phyloP scores from a whole-genome alignment of 73 alveolate species.

The Paramecium biaurelia region DNA sequence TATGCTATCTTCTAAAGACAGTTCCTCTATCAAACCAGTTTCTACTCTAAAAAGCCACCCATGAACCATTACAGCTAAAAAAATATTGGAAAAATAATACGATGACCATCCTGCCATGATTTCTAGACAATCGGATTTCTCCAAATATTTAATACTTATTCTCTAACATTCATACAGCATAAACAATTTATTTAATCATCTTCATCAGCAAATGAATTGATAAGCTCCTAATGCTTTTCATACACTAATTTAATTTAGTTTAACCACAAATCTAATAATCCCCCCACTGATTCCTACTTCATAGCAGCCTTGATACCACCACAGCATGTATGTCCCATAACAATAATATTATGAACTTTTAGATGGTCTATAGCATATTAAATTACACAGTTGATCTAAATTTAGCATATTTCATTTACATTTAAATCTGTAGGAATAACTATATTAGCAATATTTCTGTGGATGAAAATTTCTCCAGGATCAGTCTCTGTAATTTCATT shows the following conservation, averaged over 20 bases:
- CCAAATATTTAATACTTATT: conserved; percentile 54
- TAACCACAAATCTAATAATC: conserved; percentile 53
- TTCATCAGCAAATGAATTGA: background rate
- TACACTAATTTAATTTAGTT: conserved; percentile 6
- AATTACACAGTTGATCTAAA: conserved; percentile 46
- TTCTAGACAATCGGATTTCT: conserved; percentile 48
- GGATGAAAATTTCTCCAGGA: conserved; percentile 64
- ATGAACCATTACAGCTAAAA: conserved; percentile 42
- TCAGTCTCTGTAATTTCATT: conserved; percentile 55
- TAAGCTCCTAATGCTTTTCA: conserved; percentile 44
- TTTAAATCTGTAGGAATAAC: conserved; percentile 64
- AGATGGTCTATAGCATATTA: conserved; percentile 57
- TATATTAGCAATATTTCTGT: conserved; percentile 60
- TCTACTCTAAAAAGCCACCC: conserved; percentile 56
- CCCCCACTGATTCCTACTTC: conserved; percentile 46
- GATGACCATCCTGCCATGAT: conserved; percentile 60
- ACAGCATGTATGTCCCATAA: conserved; percentile 59
- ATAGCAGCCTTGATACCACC: conserved; percentile 64
- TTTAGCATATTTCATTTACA: background rate
- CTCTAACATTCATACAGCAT: conserved; percentile 50
- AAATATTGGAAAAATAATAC: background rate
- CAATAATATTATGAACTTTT: conserved; percentile 43
- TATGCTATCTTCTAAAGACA: background rate
- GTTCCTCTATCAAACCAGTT: conserved; percentile 40
- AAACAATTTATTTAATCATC: background rate